Evolutionary conservation across 2,329 filamentous ascomycete species (phyloP), one percentile per base, ranked within the genome.

Genomic region (Scolecobasidium constrictum): DNA sequence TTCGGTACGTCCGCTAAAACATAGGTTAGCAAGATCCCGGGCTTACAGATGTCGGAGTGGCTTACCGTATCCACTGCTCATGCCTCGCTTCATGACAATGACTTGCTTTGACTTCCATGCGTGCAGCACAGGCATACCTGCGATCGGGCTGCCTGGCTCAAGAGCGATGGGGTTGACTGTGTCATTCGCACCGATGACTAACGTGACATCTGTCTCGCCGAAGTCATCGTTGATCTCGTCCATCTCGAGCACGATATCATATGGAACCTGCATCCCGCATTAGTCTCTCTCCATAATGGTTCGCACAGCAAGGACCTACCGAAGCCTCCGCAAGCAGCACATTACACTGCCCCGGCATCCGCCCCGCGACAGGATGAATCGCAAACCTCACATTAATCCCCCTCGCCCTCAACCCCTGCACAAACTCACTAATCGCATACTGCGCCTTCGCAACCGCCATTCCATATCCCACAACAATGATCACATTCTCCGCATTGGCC

Each of bases 191-290:
- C 87, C 87, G 54, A 94, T 94, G 0, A 94, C 86, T 3, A 94
- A 74, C 0, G 85, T 87, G 7, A 94, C 69, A 53, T 94, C 87
- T 0, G 87, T 93, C 20, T 92, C 83, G 5, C 71, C 62, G 59
- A 94, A 94, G 54, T 94, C 86, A 48, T 93, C 86, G 60, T 94
- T 94, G 65, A 94, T 93, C 67, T 94, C 87, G 52, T 94, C 87
- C 86, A 94, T 94, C 64, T 94, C 86, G 36, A 93, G 72, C 20
- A 94, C 86, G 44, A 94, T 90, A 53, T 94, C 87, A 54, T 31
- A 31, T n/a, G 26, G 26, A 7, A 31, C 26, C 26, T 31, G 26
- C 26, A 31, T 7, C 9, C n/a, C 9, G 9, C n/a, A n/a, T 31
- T 9, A 31, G 26, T 9, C 26, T 9, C 26, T 7, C 26, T 9